Conservation (phyloP, 2,329 filamentous ascomycete species). For the Blastomyces gilchristii region DNA sequence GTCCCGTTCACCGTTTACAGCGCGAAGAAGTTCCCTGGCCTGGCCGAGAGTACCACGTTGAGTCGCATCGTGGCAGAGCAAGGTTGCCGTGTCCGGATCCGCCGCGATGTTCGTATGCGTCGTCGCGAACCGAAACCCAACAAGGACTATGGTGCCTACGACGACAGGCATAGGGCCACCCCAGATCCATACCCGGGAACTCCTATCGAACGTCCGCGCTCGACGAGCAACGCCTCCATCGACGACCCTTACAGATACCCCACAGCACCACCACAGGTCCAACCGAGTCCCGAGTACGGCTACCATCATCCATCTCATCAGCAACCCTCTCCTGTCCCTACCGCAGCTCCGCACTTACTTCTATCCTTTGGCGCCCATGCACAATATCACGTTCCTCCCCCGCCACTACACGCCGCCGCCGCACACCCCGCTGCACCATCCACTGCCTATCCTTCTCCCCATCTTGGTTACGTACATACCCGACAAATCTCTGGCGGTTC, state of each 20-base stretch:
- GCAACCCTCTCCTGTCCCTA: conserved; percentile 27
- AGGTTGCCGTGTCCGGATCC: conserved; percentile 89
- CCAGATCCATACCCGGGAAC: conserved; percentile 40
- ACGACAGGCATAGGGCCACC: conserved; percentile 41
- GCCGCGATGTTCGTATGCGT: conserved; percentile 87
- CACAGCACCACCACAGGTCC: conserved; percentile 37
- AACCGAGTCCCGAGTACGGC: conserved; percentile 40
- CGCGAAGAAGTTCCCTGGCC: conserved; percentile 95
- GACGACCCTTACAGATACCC: conserved; percentile 37
- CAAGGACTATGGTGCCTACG: conserved; percentile 52
- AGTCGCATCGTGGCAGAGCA: conserved; percentile 92
- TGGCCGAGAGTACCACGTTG: conserved; percentile 77
- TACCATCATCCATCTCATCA: conserved; percentile 23
- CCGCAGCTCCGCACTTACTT: conserved; percentile 31
- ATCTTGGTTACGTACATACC: conserved; percentile 25
- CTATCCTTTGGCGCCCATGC: conserved; percentile 33
- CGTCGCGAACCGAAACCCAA: conserved; percentile 62
- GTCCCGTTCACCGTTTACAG: conserved; percentile 80
- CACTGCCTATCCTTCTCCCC: conserved; percentile 28
- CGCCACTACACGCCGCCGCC: conserved; percentile 29
- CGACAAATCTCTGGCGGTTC: conserved; percentile 25
- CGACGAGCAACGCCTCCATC: conserved; percentile 50
- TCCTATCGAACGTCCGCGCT: conserved; percentile 46
- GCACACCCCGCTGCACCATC: conserved; percentile 39
- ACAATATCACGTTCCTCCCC: conserved; percentile 35